phyloP scores from a whole-genome alignment of 139 green algal species.

The Dunaliella primolecta region DNA sequence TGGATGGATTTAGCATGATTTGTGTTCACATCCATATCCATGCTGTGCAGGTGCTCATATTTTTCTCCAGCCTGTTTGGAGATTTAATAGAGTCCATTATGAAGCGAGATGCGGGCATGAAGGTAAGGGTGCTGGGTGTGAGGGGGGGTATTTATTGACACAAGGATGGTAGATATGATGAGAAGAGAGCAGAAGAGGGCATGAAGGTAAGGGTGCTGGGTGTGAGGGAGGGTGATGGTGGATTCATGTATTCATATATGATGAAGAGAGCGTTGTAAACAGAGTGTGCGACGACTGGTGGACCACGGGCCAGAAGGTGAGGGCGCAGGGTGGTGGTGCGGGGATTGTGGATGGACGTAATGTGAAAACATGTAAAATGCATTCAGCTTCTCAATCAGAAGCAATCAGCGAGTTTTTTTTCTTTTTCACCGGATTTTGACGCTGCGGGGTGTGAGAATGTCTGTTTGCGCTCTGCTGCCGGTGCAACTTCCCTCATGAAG shows the following conservation, averaged over 20 bases:
- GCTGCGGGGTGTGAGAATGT: too few relatives aligned
- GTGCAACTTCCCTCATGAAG: too few relatives aligned
- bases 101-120: conserved; percentile 95
- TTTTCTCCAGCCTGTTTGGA: conserved; percentile 86
- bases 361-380: too few relatives aligned
- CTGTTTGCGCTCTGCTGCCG: too few relatives aligned
- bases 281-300: background rate
- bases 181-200: conserved; percentile 64
- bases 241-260: background rate
- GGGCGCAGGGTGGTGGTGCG: too few relatives aligned
- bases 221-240: background rate
- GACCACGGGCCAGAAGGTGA: background rate
- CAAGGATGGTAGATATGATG: background rate
- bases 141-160: background rate
- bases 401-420: too few relatives aligned
- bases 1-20: too few relatives aligned
- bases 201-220: conserved; percentile 73
- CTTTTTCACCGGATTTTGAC: too few relatives aligned
- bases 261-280: background rate
- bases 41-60: conserved; percentile 60
- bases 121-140: conserved; percentile 50
- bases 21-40: too few relatives aligned
- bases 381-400: too few relatives aligned
- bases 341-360: too few relatives aligned
- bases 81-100: conserved; percentile 98